Evolutionary conservation across 495 filamentous ascomycete genomes (phyloP), one percentile per base, ranked within the genome.

Genomic region (Annulohypoxylon moriforme): DNA sequence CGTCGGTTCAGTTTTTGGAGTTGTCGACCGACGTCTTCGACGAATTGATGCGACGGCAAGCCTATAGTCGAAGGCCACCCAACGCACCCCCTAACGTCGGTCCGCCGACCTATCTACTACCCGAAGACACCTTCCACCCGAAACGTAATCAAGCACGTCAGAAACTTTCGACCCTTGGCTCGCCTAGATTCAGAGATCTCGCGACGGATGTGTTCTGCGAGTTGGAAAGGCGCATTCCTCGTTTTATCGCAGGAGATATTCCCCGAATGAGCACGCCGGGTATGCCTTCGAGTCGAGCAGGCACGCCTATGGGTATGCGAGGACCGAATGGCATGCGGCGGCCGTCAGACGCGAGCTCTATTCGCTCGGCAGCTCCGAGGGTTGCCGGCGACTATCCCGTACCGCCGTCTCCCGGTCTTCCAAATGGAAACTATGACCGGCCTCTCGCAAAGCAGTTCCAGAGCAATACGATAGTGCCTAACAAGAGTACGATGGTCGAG

Each of bases 401-500:
- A 2, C 81, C 86, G 2, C 74, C 85, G 60, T 79, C 85, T 55
- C 75, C 83, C 0, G 77, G 77, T 10, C 14, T 84, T 1, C 55
- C 78, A n/a, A 81, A 81, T 60, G 79, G 81, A 57, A 78, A 78
- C 29, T 83, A 80, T 58, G 79, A 79, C 14, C 77, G 82, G 14
- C 96, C 94, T 1, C 87, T 91, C 46, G 90, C 93, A 14, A 97
- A 96, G 72, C 92, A 93, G 42, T 97, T 97, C 70, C 95, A 98
- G 79, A 94, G 92, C 75, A 98, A 96, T 74, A 97, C 93, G 0
- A 96, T 98, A 68, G 90, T 98, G 24, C 96, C 96, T 5, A 98
- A 97, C 73, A 99, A 98, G 80, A 96, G 95, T 72, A 98, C 94
- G 0, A 94, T 99, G 91, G 92, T 98, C 14, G 96, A 99, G 77